Evolutionary conservation across 805 yeast genomes (phyloP).

Genomic region (Zygotorulaspora chibaensis): DNA sequence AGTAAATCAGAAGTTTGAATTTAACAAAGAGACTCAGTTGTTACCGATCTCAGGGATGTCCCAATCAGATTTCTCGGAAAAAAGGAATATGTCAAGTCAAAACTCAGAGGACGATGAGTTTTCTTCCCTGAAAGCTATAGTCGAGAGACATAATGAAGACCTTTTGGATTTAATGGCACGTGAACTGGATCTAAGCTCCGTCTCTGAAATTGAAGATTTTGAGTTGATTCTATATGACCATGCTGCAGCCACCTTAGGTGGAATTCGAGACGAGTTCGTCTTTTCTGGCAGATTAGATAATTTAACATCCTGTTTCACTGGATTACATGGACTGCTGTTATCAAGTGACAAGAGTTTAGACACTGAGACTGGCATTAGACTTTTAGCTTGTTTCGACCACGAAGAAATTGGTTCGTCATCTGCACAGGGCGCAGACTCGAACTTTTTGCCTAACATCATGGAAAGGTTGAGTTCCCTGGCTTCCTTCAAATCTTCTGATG

Average conservation of each 20-base stretch:
- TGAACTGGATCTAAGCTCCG: conserved; percentile 48
- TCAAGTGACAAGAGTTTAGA: conserved; percentile 42
- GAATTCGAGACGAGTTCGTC: conserved; percentile 83
- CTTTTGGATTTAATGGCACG: conserved; percentile 64
- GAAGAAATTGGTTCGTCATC: conserved; percentile 93
- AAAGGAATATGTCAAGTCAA: conserved; percentile 4
- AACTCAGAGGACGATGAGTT: conserved; percentile 42
- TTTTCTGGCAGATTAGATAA: conserved; percentile 91
- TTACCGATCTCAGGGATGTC: conserved; percentile 77
- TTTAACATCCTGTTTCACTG: conserved; percentile 79
- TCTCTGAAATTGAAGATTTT: conserved; percentile 75
- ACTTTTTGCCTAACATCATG: conserved; percentile 75
- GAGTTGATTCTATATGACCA: conserved; percentile 83
- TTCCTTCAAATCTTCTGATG: conserved; percentile 36
- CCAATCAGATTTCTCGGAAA: conserved; percentile 26
- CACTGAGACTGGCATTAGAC: conserved; percentile 54
- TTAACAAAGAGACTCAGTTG: conserved; percentile 82
- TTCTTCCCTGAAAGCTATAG: conserved; percentile 57
- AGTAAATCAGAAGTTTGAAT: conserved; percentile 73
- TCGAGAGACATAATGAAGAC: conserved; percentile 72
- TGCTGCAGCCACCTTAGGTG: conserved; percentile 80
- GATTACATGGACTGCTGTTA: conserved; percentile 64
- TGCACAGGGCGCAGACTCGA: conserved; percentile 96
- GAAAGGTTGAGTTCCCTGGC: conserved; percentile 56
- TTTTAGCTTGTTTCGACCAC: conserved; percentile 86